phyloP scores from a whole-genome alignment of 192 early-diverging fungal species.

The Backusella liffmaniae region DNA sequence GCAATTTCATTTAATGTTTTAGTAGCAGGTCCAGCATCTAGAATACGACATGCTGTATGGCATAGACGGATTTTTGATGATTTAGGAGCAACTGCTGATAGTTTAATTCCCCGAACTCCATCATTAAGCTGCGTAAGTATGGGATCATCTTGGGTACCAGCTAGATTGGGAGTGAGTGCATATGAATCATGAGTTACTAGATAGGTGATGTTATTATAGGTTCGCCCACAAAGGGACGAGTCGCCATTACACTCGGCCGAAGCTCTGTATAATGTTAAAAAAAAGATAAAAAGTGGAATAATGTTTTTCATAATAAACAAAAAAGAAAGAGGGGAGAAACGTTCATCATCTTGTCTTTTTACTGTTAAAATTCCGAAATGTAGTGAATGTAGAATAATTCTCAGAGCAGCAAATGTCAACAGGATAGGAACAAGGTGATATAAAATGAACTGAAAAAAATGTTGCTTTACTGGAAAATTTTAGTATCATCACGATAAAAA shows the following conservation, averaged over 20 bases:
- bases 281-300: neutral
- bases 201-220: constrained; percentile 61
- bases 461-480: neutral
- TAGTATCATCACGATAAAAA: neutral
- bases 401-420: neutral
- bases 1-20: constrained; percentile 51
- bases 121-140: constrained; percentile 65
- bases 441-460: neutral
- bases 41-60: constrained; percentile 55
- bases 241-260: constrained; percentile 59
- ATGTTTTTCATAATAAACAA: neutral
- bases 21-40: constrained; percentile 57
- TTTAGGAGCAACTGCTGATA: constrained; percentile 45
- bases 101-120: constrained; percentile 71
- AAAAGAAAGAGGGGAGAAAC: neutral
- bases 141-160: constrained; percentile 62
- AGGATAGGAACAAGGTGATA: neutral
- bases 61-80: constrained; percentile 52
- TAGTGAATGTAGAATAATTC: neutral
- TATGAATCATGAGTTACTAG: constrained; percentile 75
- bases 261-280: neutral
- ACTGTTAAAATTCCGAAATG: neutral
- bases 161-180: constrained; percentile 46
- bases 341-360: neutral
- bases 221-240: constrained; percentile 55